Evolutionary conservation across 2,329 filamentous ascomycete species (phyloP), one percentile per base, ranked within the genome.

Genomic region (Cladophialophora immunda): DNA sequence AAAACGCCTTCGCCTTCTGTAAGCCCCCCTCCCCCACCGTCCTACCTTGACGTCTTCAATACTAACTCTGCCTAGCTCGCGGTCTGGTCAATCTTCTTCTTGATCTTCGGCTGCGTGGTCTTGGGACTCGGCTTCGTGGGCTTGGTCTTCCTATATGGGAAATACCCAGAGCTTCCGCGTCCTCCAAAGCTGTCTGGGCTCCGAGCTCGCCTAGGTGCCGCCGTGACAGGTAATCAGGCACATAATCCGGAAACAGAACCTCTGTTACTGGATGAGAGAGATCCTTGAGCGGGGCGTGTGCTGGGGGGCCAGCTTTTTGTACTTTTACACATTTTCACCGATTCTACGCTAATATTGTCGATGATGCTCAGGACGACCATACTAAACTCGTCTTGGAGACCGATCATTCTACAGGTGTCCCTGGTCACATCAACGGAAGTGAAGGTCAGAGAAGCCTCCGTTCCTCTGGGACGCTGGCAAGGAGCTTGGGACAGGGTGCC

Each of bases 1-100:
- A 66, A 55, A 58, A 45, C 54, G n/a, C 58, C 62, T 25, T 36
- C 57, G 22, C 47, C 55, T 52, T 61, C 29, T 45, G 66, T 68
- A 59, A 68, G 66, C 58, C 36, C 36, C 34, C 13, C 19, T 27
- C 15, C 4, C 30, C 45, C 19, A 9, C 45, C 22, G 13, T 41
- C 13, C 15, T 17, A n/a, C n/a, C n/a, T n/a, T n/a, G n/a, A n/a
- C n/a, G 17, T 41, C 13, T 6, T 15, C 36, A 38, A 41, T 17
- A 4, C 36, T 57, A 7, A 19, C 36, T 38, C 34, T 32, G 34
- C 52, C 38, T 19, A 58, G 54, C n/a, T 54, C 41, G 25, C 34
- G 9, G 27, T 53, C 19, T 36, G 55, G 38, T 52, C 38, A 2
- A 56, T 58, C 41, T 36, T 58, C n/a, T 30, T 59, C 25, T 25